Evolutionary conservation across 2,329 filamentous ascomycete genomes (phyloP).

Genomic region (Aspergillus thermomutatus): DNA sequence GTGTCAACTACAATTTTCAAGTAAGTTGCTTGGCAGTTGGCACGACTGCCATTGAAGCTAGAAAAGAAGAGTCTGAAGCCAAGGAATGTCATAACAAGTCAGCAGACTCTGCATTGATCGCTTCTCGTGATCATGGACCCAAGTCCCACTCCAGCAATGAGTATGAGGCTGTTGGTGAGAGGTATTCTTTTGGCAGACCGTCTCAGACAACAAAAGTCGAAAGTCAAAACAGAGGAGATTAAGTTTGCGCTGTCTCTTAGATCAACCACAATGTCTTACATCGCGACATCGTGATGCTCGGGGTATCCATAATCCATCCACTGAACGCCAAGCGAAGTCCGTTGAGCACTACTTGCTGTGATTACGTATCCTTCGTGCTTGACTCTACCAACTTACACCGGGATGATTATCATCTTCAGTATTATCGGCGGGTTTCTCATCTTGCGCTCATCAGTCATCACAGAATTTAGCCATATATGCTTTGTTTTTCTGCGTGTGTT

Average conservation of each 20-base stretch:
- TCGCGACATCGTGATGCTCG: background rate
- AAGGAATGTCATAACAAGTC: background rate
- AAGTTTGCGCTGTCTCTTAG: background rate
- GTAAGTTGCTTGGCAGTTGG: no score
- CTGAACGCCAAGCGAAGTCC: slow-evolving; percentile 9
- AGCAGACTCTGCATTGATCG: background rate
- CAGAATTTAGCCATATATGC: background rate
- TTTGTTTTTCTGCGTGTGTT: background rate
- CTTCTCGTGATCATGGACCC: background rate
- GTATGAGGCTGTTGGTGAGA: background rate
- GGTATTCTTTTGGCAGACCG: background rate
- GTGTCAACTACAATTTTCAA: background rate
- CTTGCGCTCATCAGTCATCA: background rate
- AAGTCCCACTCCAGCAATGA: background rate
- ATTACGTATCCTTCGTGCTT: slow-evolving; percentile 11
- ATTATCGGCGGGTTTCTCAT: no score
- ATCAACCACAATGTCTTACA: background rate
- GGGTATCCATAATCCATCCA: background rate
- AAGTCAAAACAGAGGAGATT: background rate
- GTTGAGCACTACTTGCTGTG: slow-evolving; percentile 10
- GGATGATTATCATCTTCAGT: background rate
- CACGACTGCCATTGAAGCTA: background rate
- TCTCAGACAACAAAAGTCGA: background rate
- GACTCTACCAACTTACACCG: background rate
- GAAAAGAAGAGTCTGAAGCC: background rate